Evolutionary conservation across 441 rosid genomes (phyloP).

Genomic region (Populus hybrid): DNA sequence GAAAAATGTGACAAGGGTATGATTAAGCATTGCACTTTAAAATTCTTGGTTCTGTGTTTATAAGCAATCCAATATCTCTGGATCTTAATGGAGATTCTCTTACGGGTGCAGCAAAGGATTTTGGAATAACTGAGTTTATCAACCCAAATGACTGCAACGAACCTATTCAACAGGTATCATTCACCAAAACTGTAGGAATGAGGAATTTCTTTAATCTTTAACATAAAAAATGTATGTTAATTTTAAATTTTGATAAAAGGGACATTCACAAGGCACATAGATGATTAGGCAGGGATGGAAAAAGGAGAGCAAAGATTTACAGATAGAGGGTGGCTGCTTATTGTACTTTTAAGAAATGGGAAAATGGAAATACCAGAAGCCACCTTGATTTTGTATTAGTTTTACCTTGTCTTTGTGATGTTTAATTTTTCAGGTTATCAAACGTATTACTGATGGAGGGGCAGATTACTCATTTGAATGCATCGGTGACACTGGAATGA

Average conservation of each 20-base stretch:
- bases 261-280: not conserved
- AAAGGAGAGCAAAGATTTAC: not conserved
- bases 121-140: slow-evolving; percentile 77
- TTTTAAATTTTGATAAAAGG: not conserved
- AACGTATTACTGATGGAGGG: slow-evolving; percentile 75
- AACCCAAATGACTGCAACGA: slow-evolving; percentile 60
- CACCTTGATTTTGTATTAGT: not conserved
- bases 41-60: not conserved
- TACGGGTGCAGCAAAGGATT: slow-evolving; percentile 60
- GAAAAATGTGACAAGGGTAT: slow-evolving; percentile 67
- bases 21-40: slow-evolving; percentile 1
- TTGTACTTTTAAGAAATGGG: not conserved
- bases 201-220: not conserved
- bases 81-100: slow-evolving; percentile 11
- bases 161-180: slow-evolving; percentile 77
- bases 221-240: not conserved
- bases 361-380: not conserved
- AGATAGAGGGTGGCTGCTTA: not conserved
- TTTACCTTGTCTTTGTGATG: not conserved
- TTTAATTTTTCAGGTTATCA: slow-evolving; percentile 55
- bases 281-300: not conserved
- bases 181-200: not conserved
- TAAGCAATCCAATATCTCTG: not conserved
- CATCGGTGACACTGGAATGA: slow-evolving; percentile 64
- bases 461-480: slow-evolving; percentile 91